These are phyloP conservation scores for Primulina tabacum DNA, from an alignment of 257 asterid genomes.

Conservation along the genomic window DNA sequence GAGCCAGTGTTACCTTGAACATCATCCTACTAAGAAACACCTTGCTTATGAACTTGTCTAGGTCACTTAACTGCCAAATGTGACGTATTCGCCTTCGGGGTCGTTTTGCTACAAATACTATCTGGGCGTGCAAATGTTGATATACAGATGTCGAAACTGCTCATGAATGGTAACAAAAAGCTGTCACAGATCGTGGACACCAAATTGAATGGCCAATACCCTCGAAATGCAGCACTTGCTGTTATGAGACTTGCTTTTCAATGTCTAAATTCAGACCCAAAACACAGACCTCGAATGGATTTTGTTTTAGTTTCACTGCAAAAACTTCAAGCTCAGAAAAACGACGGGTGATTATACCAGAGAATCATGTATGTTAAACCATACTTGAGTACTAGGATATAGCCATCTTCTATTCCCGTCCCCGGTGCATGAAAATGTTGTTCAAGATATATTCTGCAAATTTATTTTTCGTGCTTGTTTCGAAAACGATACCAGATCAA, in stretches of 20 bases:
- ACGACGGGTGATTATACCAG: too few relatives aligned
- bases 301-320: slow-evolving; percentile 19
- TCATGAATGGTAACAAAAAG: neutral
- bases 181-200: slow-evolving; percentile 19
- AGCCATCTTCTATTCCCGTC: too few relatives aligned
- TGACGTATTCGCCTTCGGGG: slow-evolving; percentile 24
- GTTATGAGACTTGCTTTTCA: slow-evolving; percentile 18
- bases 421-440: too few relatives aligned
- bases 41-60: neutral
- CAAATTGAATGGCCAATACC: slow-evolving; percentile 18
- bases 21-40: neutral
- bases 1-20: too few relatives aligned
- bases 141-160: neutral
- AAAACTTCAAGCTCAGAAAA: neutral
- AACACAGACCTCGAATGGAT: slow-evolving; percentile 20
- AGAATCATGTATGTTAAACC: too few relatives aligned
- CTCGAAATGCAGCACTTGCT: neutral
- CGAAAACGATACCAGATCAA: too few relatives aligned
- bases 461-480: too few relatives aligned
- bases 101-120: slow-evolving; percentile 24
- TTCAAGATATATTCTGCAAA: too few relatives aligned
- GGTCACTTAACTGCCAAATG: slow-evolving; percentile 22
- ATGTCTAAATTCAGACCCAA: slow-evolving; percentile 7
- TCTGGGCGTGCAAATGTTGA: slow-evolving; percentile 5
- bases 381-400: too few relatives aligned